Percentiles rank a stretch among this genome's conserved stretches.
Evolutionary conservation across 805 yeast species (phyloP).

Genomic region (Teunomyces panamensis): DNA sequence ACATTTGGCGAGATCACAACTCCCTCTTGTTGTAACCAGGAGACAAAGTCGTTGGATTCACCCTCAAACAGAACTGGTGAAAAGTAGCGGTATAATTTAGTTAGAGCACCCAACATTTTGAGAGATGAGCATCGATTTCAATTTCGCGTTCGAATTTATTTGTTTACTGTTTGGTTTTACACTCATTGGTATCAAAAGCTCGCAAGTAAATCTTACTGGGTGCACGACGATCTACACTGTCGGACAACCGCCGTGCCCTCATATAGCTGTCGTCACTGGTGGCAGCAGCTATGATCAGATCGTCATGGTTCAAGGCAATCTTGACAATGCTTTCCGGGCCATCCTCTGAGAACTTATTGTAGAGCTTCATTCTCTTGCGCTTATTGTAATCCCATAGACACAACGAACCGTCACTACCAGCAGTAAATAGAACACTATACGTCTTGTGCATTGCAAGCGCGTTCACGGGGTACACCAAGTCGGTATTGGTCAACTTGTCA

Average conservation of each 20-base stretch:
- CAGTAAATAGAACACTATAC: slow-evolving; percentile 44
- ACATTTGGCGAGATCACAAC: slow-evolving; percentile 56
- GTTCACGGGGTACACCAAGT: slow-evolving; percentile 53
- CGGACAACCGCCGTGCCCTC: slow-evolving; percentile 18
- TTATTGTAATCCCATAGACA: slow-evolving; percentile 50
- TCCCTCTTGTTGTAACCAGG: slow-evolving; percentile 32
- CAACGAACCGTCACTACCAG: slow-evolving; percentile 50
- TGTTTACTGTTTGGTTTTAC: background rate
- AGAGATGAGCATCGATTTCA: slow-evolving; percentile 2
- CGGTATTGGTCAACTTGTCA: slow-evolving; percentile 38
- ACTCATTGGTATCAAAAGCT: slow-evolving; percentile 1
- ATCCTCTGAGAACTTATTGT: slow-evolving; percentile 24
- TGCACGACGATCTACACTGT: slow-evolving; percentile 5
- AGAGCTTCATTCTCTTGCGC: slow-evolving; percentile 43
- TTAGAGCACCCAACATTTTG: background rate
- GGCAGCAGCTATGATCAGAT: slow-evolving; percentile 31
- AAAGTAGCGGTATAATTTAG: slow-evolving; percentile 1
- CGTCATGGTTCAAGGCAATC: slow-evolving; percentile 16
- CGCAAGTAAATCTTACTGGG: slow-evolving; percentile 11
- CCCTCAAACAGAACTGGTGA: background rate
- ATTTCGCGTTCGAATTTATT: background rate
- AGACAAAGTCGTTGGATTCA: background rate
- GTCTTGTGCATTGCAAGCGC: slow-evolving; percentile 41
- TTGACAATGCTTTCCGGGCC: slow-evolving; percentile 23
- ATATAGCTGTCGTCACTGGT: slow-evolving; percentile 44